Base-by-base conservation (phyloP, 306 rosid species). In the Casuarina cunninghamiana region DNA sequence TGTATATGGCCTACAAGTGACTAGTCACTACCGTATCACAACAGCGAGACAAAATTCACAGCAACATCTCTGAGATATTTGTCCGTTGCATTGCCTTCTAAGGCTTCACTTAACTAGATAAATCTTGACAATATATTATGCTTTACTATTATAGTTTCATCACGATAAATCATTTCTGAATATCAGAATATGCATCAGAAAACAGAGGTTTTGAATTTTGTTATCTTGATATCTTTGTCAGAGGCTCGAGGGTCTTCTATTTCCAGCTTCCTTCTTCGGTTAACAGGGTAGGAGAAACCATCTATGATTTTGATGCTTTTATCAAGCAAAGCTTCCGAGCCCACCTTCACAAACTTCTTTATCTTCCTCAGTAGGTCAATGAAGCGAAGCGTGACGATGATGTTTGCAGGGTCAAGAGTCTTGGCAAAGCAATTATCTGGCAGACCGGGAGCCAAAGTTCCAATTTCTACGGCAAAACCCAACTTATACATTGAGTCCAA, bases 381-480 rank as follows among this genome's bases (percentile, higher is more conserved):
- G 86, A 95, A 95, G 1, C 99, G 91, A 76, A 89, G 91, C 0
- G 97, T 95, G 37, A 95, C 99, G 5, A 89, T 89, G 77, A 89
- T 87, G 77, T 95, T 95, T 51, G 97, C 97, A 5, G 83, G 86
- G 80, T 95, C 99, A 79, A 95, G 93, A 72, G 99, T 90, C 68
- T 75, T 74, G 51, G 99, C 94, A 70, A 95, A 95, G 49, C n/a
- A 48, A 69, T 95, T 95, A 3, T 91, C 90, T 13, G 97, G 96
- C 11, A 90, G 82, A 77, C 86, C 78, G 2, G 96, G 87, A 83
- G 90, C 91, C 72, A 91, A 80, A 9, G 94, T 91, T 79, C 96
- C 97, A 84, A 95, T 93, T 84, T 95, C 99, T 44, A 93, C 99
- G 3, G 97, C 99, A 78, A 95, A 93, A 57, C 99, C 99, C 62